Conservation (phyloP, 768 basidiomycete genomes). For the Lentinula edodes region DNA sequence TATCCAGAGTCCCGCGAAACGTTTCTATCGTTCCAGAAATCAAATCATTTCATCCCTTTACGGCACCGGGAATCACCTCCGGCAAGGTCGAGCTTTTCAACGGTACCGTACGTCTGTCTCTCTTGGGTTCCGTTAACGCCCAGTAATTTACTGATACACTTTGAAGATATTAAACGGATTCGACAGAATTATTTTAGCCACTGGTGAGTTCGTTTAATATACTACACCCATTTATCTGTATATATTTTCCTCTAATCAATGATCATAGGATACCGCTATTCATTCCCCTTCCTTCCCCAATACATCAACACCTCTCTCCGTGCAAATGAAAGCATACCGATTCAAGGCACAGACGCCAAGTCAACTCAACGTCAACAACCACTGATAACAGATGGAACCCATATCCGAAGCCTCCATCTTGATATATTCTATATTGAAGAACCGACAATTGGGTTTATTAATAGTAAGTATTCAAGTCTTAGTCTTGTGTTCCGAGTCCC, state of each 20-base stretch:
- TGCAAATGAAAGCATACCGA: slow-evolving; percentile 15
- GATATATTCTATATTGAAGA: slow-evolving; percentile 40
- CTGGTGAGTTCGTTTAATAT: slow-evolving; percentile 13
- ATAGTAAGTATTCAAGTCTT: slow-evolving; percentile 16
- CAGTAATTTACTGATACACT: not conserved
- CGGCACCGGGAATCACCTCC: slow-evolving; percentile 12
- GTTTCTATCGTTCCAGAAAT: slow-evolving; percentile 35
- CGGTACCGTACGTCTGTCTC: slow-evolving; percentile 22
- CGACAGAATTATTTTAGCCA: slow-evolving; percentile 5
- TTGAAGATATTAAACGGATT: not conserved
- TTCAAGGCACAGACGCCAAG: too few species aligned
- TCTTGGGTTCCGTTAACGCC: too few species aligned
- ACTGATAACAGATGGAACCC: slow-evolving; percentile 35
- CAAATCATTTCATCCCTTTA: slow-evolving; percentile 25
- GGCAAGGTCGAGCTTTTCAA: slow-evolving; percentile 30
- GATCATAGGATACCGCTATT: slow-evolving; percentile 33
- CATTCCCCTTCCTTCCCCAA: slow-evolving; percentile 38
- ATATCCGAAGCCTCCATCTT: slow-evolving; percentile 32
- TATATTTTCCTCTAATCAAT: too few species aligned
- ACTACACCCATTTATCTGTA: too few species aligned
- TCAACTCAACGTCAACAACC: slow-evolving; percentile 16
- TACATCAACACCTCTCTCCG: slow-evolving; percentile 26
- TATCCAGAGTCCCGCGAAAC: slow-evolving; percentile 17
- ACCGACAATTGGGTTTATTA: slow-evolving; percentile 35
- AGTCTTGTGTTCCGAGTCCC: not conserved